A percentile compares a stretch with the other conserved stretches of the same genome.
These are phyloP conservation scores for Coemansia sp. DNA, from an alignment of 192 early-diverging fungal genomes.

Conservation along the genomic window DNA sequence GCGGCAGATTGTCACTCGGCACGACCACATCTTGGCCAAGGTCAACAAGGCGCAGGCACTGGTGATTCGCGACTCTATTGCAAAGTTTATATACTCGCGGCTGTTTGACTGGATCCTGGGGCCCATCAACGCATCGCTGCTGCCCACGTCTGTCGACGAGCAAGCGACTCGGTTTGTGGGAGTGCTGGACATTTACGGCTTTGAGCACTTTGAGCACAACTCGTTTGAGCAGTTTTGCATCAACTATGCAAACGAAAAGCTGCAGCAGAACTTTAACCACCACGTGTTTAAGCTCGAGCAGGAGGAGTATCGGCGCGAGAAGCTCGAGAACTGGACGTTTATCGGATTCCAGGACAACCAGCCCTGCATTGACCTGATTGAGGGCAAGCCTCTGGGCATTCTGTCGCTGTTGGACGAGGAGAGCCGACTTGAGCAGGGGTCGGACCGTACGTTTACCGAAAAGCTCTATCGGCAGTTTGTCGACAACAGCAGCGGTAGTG, in stretches of 20 bases:
- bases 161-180: conserved; percentile 71
- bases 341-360: conserved; percentile 99
- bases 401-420: conserved; percentile 89
- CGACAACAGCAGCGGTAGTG: not conserved
- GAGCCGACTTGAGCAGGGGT: conserved; percentile 48
- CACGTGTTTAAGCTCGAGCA: conserved; percentile 69
- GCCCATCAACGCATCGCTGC: conserved; percentile 72
- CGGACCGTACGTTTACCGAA: conserved; percentile 50
- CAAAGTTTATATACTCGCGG: conserved; percentile 72
- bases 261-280: conserved; percentile 71
- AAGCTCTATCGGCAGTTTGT: conserved; percentile 48
- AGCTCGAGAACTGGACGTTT: conserved; percentile 90
- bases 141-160: conserved; percentile 54
- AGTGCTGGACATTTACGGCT: conserved; percentile 84
- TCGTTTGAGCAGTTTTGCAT: conserved; percentile 69
- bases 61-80: conserved; percentile 69
- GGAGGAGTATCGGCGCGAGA: conserved; percentile 86
- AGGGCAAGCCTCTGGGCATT: conserved; percentile 87
- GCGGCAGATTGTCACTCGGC: conserved; percentile 76
- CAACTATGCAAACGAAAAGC: conserved; percentile 89
- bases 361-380: conserved; percentile 98
- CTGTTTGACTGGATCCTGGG: conserved; percentile 82
- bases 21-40: conserved; percentile 76
- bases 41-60: conserved; percentile 67
- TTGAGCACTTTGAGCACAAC: conserved; percentile 60